Percentiles rank a stretch among this genome's conserved stretches.
Conservation (phyloP, 176 grass and related monocot genomes). For the Cenchrus purpureus region DNA sequence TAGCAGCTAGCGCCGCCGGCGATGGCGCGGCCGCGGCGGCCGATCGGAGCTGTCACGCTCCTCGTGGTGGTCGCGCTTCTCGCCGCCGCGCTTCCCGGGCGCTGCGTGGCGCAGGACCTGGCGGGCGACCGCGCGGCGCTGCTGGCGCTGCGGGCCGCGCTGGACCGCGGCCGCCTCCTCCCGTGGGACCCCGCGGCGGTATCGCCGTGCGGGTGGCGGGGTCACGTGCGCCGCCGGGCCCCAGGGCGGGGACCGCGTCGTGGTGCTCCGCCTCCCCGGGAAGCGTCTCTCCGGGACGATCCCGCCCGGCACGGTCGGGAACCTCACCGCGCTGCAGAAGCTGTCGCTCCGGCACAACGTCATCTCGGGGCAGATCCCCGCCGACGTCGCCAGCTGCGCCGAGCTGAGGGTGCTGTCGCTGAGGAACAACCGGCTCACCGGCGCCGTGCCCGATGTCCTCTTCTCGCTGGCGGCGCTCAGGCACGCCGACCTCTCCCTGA, state of each 20-base stretch:
- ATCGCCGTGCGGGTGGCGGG: slow-evolving; percentile 59
- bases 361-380: slow-evolving; percentile 60
- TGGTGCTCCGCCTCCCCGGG: slow-evolving; percentile 53
- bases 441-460: slow-evolving; percentile 47
- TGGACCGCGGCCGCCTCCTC: slow-evolving; percentile 1
- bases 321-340: slow-evolving; percentile 68
- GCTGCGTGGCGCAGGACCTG: slow-evolving; percentile 34
- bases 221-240: slow-evolving; percentile 42
- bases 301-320: slow-evolving; percentile 63
- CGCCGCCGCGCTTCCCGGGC: background rate
- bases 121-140: slow-evolving; percentile 60
- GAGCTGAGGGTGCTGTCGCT: slow-evolving; percentile 48
- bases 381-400: slow-evolving; percentile 54
- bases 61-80: background rate
- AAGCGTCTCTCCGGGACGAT: slow-evolving; percentile 42
- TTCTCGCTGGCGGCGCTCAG: slow-evolving; percentile 68
- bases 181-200: slow-evolving; percentile 49
- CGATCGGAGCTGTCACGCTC: background rate
- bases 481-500: slow-evolving; percentile 50
- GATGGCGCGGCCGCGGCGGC: background rate
- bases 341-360: slow-evolving; percentile 75
- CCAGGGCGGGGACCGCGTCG: slow-evolving; percentile 43
- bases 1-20: background rate
- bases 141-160: slow-evolving; percentile 39
- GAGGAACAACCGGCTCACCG: slow-evolving; percentile 45